Evolutionary conservation across 2,329 filamentous ascomycete species (phyloP).

Genomic region (Paecilomyces variotii): DNA sequence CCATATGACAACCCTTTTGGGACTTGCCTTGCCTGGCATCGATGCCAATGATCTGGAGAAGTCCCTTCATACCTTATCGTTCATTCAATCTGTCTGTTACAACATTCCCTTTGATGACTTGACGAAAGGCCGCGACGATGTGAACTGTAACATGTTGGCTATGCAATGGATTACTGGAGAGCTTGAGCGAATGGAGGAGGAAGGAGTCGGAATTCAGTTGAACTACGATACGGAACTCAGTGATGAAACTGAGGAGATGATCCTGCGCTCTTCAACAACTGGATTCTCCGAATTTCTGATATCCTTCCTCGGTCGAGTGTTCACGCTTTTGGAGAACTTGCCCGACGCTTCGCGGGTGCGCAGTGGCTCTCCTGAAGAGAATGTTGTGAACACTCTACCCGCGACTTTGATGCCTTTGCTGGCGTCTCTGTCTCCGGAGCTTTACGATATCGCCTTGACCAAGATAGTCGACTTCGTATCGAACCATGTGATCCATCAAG

Average conservation of each 20-base stretch:
- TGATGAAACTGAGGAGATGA: constrained; percentile 78
- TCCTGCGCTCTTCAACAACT: constrained; percentile 87
- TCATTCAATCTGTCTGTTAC: constrained; percentile 92
- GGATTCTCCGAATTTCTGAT: constrained; percentile 89
- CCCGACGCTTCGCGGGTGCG: constrained; percentile 83
- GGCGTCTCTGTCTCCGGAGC: constrained; percentile 80
- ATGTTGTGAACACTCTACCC: constrained; percentile 89
- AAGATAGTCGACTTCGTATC: constrained; percentile 89
- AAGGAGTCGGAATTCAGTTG: constrained; percentile 76
- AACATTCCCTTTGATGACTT: constrained; percentile 88
- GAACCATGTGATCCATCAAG: constrained; percentile 93
- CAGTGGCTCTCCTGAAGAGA: constrained; percentile 89
- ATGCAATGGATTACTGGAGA: constrained; percentile 91
- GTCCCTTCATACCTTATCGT: constrained; percentile 86
- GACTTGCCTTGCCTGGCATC: constrained; percentile 85
- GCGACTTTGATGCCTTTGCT: constrained; percentile 86
- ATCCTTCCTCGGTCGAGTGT: constrained; percentile 85
- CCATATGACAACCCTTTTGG: constrained; percentile 89
- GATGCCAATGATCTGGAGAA: constrained; percentile 97
- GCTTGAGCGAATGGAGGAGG: constrained; percentile 85
- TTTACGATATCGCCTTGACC: constrained; percentile 85
- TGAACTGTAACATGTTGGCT: constrained; percentile 68
- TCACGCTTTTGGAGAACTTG: constrained; percentile 88
- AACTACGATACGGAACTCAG: constrained; percentile 75
- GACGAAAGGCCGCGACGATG: constrained; percentile 57